These are phyloP conservation scores for Didymella sp. DNA, from an alignment of 2,329 filamentous ascomycete genomes.

Conservation along the genomic window DNA sequence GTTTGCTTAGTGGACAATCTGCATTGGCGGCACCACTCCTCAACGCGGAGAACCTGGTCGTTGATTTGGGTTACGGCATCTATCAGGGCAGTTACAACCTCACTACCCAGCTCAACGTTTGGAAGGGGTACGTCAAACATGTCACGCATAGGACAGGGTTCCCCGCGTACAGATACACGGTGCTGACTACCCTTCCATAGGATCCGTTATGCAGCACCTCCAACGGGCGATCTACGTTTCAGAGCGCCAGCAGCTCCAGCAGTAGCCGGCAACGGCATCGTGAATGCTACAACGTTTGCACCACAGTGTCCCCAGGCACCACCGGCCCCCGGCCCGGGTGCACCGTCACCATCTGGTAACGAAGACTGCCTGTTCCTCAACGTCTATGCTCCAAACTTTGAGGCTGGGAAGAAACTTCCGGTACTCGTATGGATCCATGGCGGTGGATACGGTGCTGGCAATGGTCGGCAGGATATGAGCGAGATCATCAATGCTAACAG, in stretches of 20 bases:
- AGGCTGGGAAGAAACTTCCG: constrained; percentile 32
- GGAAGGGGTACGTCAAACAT: constrained; percentile 29
- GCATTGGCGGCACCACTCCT: constrained; percentile 1
- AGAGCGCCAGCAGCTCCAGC: constrained; percentile 26
- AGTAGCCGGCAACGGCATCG: constrained; percentile 5
- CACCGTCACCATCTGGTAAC: constrained; percentile 11
- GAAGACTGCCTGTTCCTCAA: constrained; percentile 51
- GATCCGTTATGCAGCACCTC: constrained; percentile 33
- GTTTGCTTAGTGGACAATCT: neutral
- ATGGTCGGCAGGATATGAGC: constrained; percentile 50
- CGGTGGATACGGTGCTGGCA: constrained; percentile 49
- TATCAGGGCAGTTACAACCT: constrained; percentile 29
- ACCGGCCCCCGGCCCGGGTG: constrained; percentile 7
- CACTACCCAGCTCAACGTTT: constrained; percentile 30
- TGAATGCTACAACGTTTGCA: constrained; percentile 21
- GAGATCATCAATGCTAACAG: constrained; percentile 56
- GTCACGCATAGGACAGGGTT: neutral
- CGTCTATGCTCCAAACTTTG: constrained; percentile 42
- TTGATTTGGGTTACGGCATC: constrained; percentile 32
- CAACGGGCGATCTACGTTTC: constrained; percentile 26
- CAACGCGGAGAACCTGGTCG: neutral
- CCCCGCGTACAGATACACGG: neutral
- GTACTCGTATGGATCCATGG: constrained; percentile 46
- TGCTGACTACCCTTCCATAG: constrained; percentile 12
- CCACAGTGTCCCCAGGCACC: constrained; percentile 27